Conservation (phyloP, 1,284 basidiomycete genomes). For the Mycosarcoma mackinlayi region DNA sequence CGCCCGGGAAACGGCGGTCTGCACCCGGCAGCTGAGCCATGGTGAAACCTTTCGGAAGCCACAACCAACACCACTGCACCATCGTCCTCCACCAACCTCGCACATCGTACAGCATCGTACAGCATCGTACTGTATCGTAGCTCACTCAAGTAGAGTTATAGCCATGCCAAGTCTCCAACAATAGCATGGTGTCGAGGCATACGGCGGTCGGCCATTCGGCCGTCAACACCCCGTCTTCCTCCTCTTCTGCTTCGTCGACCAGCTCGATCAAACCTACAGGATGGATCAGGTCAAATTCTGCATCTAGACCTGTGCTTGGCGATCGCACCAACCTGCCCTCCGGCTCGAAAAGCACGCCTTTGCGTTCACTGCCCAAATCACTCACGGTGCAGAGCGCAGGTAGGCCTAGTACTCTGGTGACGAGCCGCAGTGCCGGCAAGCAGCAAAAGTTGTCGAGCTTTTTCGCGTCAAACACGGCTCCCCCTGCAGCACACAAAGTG, state of each 20-base stretch:
- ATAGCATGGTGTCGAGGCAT: conserved; percentile 17
- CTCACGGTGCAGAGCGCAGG: background rate
- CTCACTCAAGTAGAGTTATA: too few species aligned
- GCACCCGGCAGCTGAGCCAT: too few species aligned
- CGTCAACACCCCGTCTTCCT: conserved; percentile 5
- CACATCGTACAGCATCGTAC: too few species aligned
- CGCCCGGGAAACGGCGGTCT: too few species aligned
- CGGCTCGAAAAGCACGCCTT: conserved; percentile 4
- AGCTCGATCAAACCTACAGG: conserved; percentile 40
- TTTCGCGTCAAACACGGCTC: conserved; percentile 33
- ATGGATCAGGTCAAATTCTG: conserved; percentile 40
- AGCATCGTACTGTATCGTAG: too few species aligned
- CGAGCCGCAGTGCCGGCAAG: conserved; percentile 4
- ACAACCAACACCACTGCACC: too few species aligned
- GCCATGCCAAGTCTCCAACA: too few species aligned
- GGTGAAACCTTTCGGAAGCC: too few species aligned
- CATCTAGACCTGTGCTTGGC: conserved; percentile 11
- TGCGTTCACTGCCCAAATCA: conserved; percentile 4
- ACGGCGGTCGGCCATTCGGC: conserved; percentile 7
- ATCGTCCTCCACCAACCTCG: background rate
- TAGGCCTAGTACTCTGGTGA: conserved; percentile 4
- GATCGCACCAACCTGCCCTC: conserved; percentile 28
- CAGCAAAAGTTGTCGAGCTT: conserved; percentile 40
- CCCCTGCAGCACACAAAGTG: conserved; percentile 2
- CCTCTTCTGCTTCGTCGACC: conserved; percentile 4